A percentile compares a stretch with the other conserved stretches of the same genome.
phyloP scores from a whole-genome alignment of 1,139 yeast genomes.

The Debaryomyces fabryi region DNA sequence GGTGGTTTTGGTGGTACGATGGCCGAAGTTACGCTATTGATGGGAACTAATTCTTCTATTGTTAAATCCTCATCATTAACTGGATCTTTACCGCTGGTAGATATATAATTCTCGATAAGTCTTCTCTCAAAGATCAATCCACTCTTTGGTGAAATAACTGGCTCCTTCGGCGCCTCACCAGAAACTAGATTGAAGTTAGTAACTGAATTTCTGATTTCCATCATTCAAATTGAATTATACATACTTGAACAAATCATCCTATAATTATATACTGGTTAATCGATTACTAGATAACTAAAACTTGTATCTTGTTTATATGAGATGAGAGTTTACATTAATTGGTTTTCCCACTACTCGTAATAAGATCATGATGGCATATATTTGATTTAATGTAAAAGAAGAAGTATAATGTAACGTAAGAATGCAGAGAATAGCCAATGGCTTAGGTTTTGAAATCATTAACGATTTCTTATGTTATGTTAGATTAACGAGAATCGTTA shows the following conservation, averaged over 20 bases:
- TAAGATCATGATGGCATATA: neutral
- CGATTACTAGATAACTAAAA: neutral
- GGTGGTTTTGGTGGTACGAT: constrained; percentile 53
- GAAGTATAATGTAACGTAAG: neutral
- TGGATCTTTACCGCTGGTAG: constrained; percentile 76
- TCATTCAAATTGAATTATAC: neutral
- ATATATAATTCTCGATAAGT: constrained; percentile 62
- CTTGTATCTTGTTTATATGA: neutral
- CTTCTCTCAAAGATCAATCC: constrained; percentile 71
- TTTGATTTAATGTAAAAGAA: neutral
- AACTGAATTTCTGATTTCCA: neutral
- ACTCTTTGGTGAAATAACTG: constrained; percentile 78
- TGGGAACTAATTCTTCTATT: constrained; percentile 58
- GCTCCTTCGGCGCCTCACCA: constrained; percentile 66
- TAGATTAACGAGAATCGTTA: neutral
- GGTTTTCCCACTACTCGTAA: constrained; percentile 5
- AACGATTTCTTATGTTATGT: neutral
- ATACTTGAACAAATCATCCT: constrained; percentile 17
- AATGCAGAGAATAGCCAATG: neutral
- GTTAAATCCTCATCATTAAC: constrained; percentile 63
- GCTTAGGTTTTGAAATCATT: neutral
- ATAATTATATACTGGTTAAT: neutral
- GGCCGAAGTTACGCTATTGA: constrained; percentile 29
- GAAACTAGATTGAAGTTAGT: constrained; percentile 43
- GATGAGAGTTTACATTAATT: constrained; percentile 6